Base-by-base conservation (phyloP, 257 asterid genomes). In the Nicotiana paniculata region DNA sequence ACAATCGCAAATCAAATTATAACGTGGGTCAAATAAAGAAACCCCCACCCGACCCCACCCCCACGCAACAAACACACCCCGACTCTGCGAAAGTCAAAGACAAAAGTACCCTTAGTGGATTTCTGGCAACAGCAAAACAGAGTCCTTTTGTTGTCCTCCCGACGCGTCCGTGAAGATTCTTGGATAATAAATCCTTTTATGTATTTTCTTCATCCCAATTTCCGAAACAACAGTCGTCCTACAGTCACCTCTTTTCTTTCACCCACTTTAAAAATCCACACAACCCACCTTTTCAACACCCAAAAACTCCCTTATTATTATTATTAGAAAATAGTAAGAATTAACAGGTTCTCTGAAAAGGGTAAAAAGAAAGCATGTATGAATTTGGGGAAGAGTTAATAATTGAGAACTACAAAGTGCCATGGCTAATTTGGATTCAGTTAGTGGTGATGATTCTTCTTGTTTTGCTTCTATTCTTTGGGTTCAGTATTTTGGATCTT, bases 381-480 rank as follows among this genome's bases (percentile, higher is more conserved):
- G 96, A 92, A 63, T 92, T 90, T 68, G 93, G 92, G 65, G 93
- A 91, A 37, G 97, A 90, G 84, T 66, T 95, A 24, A 86, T 89
- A n/a, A 85, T 95, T 28, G 95, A 90, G 77, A 86, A 89, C 89
- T 91, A 70, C 79, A 88, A 80, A 82, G 84, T 91, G 17, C 91
- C 93, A 85, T 95, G 97, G 98, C 85, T 93, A 11, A 89, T 93
- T 32, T 93, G 97, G 97, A 91, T 93, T 84, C 97, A 95, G 80
- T 90, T 93, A 55, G 48, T 93, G 5, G 85, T 93, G 3, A 90
- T 81, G 88, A 57, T 92, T 87, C 93, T 95, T 68, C 91, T 95
- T 32, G 17, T 94, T 17, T 32, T 89, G 72, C 84, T 91, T 68
- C 89, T 95, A n/a, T 85, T 89, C 59, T 90, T 74, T 72, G 98